phyloP scores from a whole-genome alignment of 75 land plant genomes.

The Sequoiadendron giganteum region DNA sequence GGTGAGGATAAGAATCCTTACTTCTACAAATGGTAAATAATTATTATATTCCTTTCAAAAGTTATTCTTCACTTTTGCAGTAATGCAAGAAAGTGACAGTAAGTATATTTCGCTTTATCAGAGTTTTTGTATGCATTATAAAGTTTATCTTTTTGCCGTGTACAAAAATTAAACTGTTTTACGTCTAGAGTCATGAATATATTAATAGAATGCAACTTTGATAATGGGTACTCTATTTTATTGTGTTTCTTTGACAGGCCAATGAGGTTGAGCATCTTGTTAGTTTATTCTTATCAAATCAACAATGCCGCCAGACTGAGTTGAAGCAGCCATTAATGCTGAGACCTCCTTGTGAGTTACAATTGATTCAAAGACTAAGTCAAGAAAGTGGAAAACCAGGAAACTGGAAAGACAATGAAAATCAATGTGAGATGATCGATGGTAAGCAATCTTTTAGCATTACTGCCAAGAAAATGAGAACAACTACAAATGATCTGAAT shows the following conservation, averaged over 20 bases:
- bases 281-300: not conserved
- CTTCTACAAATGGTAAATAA: not conserved
- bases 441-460: not conserved
- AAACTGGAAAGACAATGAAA: not conserved
- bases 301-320: not conserved
- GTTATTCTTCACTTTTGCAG: not conserved
- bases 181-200: not conserved
- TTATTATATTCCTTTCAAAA: not conserved
- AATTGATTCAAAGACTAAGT: not conserved
- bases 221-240: not conserved
- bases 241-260: not conserved
- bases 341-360: not conserved
- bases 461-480: not conserved
- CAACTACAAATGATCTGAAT: not conserved
- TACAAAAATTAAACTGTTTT: not conserved
- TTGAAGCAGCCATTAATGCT: not conserved
- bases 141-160: too few species aligned
- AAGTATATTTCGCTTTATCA: not conserved
- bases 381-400: not conserved
- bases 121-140: not conserved
- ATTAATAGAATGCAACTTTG: too few species aligned
- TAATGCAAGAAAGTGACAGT: not conserved
- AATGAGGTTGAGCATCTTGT: not conserved
- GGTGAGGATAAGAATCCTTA: not conserved
- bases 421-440: not conserved